Percentiles rank a stretch among this genome's conserved stretches.
Conservation (phyloP, 768 basidiomycete species). For the Termitomyces sp. region DNA sequence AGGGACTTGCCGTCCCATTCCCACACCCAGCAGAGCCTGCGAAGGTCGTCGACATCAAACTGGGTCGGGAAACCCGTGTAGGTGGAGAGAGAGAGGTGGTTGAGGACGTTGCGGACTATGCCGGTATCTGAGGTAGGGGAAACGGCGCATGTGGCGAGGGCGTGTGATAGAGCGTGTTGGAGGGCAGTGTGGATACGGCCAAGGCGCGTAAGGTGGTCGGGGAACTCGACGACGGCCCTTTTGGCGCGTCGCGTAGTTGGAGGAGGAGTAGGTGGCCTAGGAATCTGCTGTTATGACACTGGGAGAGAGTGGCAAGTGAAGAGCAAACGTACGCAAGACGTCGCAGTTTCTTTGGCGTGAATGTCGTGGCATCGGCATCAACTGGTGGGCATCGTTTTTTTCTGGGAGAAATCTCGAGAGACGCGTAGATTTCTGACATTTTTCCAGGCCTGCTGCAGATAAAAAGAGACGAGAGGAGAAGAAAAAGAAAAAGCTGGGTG, state of each 20-base stretch:
- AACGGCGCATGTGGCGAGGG: constrained; percentile 75
- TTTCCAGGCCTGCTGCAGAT: constrained; percentile 1
- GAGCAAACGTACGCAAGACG: constrained; percentile 41
- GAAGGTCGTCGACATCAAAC: constrained; percentile 64
- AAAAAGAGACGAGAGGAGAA: constrained; percentile 1
- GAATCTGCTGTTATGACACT: constrained; percentile 1
- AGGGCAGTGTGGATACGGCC: constrained; percentile 59
- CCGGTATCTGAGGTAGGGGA: constrained; percentile 74
- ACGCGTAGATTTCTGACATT: constrained; percentile 59
- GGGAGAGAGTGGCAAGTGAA: not conserved
- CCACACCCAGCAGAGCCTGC: constrained; percentile 82
- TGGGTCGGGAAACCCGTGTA: constrained; percentile 62
- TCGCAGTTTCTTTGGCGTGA: constrained; percentile 69
- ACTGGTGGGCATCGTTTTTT: constrained; percentile 58
- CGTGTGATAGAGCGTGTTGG: constrained; percentile 81
- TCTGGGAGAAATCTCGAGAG: constrained; percentile 58
- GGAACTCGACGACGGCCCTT: constrained; percentile 28
- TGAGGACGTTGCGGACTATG: constrained; percentile 70
- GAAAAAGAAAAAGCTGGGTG: constrained; percentile 7
- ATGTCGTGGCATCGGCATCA: constrained; percentile 42
- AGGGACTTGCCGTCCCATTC: constrained; percentile 68
- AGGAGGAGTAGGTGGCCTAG: constrained; percentile 56
- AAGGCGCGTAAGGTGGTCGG: constrained; percentile 56
- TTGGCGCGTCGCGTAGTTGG: constrained; percentile 34
- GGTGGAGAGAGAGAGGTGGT: constrained; percentile 63